These are phyloP conservation scores for Nigrospora sphaerica DNA, from an alignment of 2,329 filamentous ascomycete genomes.

Conservation along the genomic window DNA sequence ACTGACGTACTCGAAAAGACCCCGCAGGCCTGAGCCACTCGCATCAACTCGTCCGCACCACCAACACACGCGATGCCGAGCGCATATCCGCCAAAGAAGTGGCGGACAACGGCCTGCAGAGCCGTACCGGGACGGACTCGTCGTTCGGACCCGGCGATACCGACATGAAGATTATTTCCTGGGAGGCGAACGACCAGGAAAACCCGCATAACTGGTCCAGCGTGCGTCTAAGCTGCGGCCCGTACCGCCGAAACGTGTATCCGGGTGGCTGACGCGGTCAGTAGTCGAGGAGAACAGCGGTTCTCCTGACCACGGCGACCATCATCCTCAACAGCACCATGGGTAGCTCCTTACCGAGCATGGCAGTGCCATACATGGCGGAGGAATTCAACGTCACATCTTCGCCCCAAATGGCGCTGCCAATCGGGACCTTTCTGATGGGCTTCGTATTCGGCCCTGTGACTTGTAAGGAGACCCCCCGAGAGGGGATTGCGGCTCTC, in stretches of 20 bases:
- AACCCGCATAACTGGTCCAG: slow-evolving; percentile 47
- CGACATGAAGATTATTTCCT: slow-evolving; percentile 31
- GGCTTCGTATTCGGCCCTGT: slow-evolving; percentile 52
- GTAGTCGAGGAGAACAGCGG: slow-evolving; percentile 44
- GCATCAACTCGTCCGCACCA: background rate
- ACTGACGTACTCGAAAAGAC: no score
- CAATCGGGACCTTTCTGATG: slow-evolving; percentile 57
- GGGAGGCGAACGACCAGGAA: slow-evolving; percentile 39
- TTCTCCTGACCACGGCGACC: slow-evolving; percentile 48
- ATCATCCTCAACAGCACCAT: slow-evolving; percentile 63
- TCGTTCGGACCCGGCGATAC: background rate
- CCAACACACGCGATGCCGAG: slow-evolving; percentile 33
- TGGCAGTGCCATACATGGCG: slow-evolving; percentile 51
- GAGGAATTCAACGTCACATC: slow-evolving; percentile 49
- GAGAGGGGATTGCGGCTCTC: background rate
- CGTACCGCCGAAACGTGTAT: background rate
- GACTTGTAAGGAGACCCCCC: slow-evolving; percentile 12
- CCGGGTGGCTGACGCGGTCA: background rate
- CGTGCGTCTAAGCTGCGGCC: slow-evolving; percentile 15
- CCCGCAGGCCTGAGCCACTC: no score
- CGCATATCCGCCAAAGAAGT: slow-evolving; percentile 33
- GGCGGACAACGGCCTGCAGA: slow-evolving; percentile 24
- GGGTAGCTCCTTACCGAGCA: slow-evolving; percentile 57
- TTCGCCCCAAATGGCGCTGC: slow-evolving; percentile 38
- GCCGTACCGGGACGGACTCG: background rate